These are phyloP conservation scores for Pseudozyma sp. DNA, from an alignment of 1,284 basidiomycete genomes.

Conservation along the genomic window DNA sequence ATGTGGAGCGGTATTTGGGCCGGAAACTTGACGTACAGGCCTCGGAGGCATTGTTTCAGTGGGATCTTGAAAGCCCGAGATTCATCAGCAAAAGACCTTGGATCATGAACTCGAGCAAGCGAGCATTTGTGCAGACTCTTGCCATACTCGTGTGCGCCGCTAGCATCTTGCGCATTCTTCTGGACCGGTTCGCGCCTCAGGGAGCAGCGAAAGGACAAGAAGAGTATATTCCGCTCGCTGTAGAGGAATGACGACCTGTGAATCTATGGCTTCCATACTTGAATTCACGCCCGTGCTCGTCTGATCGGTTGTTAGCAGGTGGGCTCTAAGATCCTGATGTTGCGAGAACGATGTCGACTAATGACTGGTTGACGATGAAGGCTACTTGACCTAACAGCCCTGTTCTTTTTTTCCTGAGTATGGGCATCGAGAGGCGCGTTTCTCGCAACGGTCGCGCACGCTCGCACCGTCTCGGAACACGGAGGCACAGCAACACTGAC, in stretches of 20 bases:
- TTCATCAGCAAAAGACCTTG: constrained; percentile 11
- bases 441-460: constrained; percentile 4
- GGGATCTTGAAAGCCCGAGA: constrained; percentile 10
- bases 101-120: constrained; percentile 28
- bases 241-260: too few relatives aligned
- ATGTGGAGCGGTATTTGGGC: constrained; percentile 1
- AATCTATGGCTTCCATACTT: too few relatives aligned
- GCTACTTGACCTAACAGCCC: background rate
- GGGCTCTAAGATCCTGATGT: too few relatives aligned
- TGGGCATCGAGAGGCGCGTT: background rate
- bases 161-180: background rate
- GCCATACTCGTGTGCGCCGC: background rate
- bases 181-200: too few relatives aligned
- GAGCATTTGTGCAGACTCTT: background rate
- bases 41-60: constrained; percentile 5
- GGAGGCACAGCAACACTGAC: constrained; percentile 20
- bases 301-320: too few relatives aligned
- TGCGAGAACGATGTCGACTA: too few relatives aligned
- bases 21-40: background rate
- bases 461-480: constrained; percentile 6
- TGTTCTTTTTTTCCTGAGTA: too few relatives aligned
- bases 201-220: too few relatives aligned
- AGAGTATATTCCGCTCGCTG: too few relatives aligned
- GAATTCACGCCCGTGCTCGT: too few relatives aligned
- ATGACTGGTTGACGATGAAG: too few relatives aligned